phyloP scores from a whole-genome alignment of 768 basidiomycete species.

The Auricularia cornea region DNA sequence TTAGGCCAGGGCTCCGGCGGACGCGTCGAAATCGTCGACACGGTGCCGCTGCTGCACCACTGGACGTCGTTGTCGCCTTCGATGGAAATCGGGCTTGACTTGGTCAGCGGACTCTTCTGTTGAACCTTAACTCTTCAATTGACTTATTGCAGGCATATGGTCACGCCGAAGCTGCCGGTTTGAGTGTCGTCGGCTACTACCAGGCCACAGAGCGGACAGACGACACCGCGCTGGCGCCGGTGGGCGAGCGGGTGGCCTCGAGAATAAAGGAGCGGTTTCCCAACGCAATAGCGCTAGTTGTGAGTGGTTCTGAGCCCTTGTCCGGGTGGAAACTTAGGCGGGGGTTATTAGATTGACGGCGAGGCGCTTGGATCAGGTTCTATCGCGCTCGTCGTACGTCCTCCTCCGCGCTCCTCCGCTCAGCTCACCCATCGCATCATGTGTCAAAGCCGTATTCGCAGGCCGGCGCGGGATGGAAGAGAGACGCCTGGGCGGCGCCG shows the following conservation, averaged over 20 bases:
- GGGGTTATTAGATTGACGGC: constrained; percentile 46
- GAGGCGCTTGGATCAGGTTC: constrained; percentile 43
- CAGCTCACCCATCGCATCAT: neutral
- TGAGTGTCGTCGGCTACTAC: constrained; percentile 64
- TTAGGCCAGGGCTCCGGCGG: constrained; percentile 39
- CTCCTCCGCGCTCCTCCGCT: neutral
- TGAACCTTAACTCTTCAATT: too few species aligned
- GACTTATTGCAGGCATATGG: constrained; percentile 40
- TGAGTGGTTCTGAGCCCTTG: constrained; percentile 26
- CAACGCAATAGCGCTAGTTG: constrained; percentile 63
- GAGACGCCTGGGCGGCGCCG: constrained; percentile 23
- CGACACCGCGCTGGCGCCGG: constrained; percentile 51
- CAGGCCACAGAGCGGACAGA: constrained; percentile 61
- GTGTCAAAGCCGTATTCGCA: constrained; percentile 43
- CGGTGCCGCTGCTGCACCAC: constrained; percentile 72
- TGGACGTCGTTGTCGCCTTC: constrained; percentile 79
- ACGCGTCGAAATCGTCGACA: constrained; percentile 47
- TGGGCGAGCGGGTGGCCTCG: constrained; percentile 54
- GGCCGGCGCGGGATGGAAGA: constrained; percentile 21
- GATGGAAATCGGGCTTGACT: constrained; percentile 79
- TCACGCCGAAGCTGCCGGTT: constrained; percentile 45
- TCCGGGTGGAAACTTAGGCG: neutral
- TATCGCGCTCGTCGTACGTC: constrained; percentile 51
- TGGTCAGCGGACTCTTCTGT: too few species aligned
- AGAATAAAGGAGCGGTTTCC: constrained; percentile 46